Percentiles rank a stretch among this genome's conserved stretches.
These are phyloP conservation scores for Fomitopsis schrenkii DNA, from an alignment of 1,284 basidiomycete species.

Conservation along the genomic window DNA sequence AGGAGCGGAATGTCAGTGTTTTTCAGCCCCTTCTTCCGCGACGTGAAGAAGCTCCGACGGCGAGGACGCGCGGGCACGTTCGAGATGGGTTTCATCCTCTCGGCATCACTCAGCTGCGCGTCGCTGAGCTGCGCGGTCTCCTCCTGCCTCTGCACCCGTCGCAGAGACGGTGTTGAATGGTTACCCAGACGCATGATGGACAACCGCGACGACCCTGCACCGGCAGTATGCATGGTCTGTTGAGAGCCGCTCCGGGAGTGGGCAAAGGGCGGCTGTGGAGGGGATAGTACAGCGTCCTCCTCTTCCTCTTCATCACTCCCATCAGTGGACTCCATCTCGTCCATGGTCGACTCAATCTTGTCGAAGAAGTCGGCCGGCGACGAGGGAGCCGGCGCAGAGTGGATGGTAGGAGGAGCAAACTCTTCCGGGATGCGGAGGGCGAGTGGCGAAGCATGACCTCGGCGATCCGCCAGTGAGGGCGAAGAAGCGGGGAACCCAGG, in stretches of 20 bases:
- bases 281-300: constrained; percentile 6
- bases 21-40: constrained; percentile 17
- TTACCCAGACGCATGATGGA: constrained; percentile 41
- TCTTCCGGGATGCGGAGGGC: constrained; percentile 25
- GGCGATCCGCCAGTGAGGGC: constrained; percentile 21
- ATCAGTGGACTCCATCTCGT: constrained; percentile 59
- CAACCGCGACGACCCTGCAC: constrained; percentile 21
- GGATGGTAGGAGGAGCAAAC: constrained; percentile 20
- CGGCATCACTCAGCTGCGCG: neutral
- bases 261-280: neutral
- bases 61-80: constrained; percentile 22
- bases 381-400: constrained; percentile 51
- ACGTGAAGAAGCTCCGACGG: constrained; percentile 17
- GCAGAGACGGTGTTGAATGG: constrained; percentile 30
- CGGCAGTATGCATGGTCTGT: constrained; percentile 1
- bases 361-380: constrained; percentile 73
- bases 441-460: constrained; percentile 18
- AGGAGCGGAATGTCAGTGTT: constrained; percentile 12
- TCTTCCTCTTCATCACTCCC: constrained; percentile 37
- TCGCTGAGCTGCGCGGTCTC: neutral
- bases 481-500: neutral
- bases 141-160: constrained; percentile 9
- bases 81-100: constrained; percentile 26
- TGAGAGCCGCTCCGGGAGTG: constrained; percentile 12
- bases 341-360: constrained; percentile 63